These are phyloP conservation scores for Coleophoma crateriformis DNA, from an alignment of 2,329 filamentous ascomycete genomes.

Conservation along the genomic window DNA sequence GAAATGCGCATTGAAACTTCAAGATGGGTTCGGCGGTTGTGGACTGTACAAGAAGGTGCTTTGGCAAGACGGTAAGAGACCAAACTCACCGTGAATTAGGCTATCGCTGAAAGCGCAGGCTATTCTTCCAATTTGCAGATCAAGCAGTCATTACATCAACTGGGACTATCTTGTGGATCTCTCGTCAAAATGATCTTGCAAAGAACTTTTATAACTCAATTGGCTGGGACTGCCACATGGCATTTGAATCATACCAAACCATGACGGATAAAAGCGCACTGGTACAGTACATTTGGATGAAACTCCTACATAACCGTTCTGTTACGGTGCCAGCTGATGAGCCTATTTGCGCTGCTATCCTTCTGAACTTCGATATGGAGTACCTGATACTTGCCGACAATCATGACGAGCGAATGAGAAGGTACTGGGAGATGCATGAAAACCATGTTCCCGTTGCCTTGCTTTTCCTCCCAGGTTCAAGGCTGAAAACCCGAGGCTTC, in stretches of 20 bases:
- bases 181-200: background rate
- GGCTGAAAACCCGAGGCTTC: conserved; percentile 2
- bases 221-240: conserved; percentile 5
- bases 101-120: background rate
- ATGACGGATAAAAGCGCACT: background rate
- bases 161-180: conserved; percentile 1
- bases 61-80: background rate
- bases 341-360: conserved; percentile 4
- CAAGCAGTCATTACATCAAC: conserved; percentile 1
- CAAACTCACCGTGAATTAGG: background rate
- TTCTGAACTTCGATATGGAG: conserved; percentile 7
- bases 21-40: conserved; percentile 5
- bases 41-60: conserved; percentile 7
- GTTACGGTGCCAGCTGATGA: conserved; percentile 3
- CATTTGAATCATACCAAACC: conserved; percentile 1
- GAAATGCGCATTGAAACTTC: conserved; percentile 5
- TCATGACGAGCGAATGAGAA: background rate
- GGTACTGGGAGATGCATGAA: conserved; percentile 3
- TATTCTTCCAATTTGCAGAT: conserved; percentile 6
- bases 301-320: conserved; percentile 2
- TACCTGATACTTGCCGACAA: background rate
- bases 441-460: conserved; percentile 2
- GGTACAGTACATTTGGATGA: conserved; percentile 1
- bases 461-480: conserved; percentile 4
- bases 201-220: conserved; percentile 5